Evolutionary conservation across 306 rosid genomes (phyloP), one percentile per base, ranked within the genome.

Genomic region (Begonia peltatifolia): DNA sequence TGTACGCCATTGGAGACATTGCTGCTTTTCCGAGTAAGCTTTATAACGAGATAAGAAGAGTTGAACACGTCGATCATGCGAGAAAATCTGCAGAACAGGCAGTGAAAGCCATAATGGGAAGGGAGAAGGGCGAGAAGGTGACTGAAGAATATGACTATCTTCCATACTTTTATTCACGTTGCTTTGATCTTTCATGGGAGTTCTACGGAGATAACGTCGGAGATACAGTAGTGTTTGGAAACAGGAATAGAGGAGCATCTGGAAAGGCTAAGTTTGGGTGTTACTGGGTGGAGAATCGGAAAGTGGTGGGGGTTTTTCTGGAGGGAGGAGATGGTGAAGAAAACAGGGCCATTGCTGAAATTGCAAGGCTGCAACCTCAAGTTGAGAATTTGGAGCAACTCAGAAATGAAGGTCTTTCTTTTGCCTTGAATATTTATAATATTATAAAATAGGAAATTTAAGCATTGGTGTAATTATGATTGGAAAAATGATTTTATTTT

Each of bases 1-100:
- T 75, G 2, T 75, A 75, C 14, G 81, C 76, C 0, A 51, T 75
- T 3, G 81, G 81, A 2, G 77, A 75, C 22, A 52, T 67, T 0
- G 61, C 76, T 48, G 52, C 68, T 14, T 75, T 75, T 43, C 81
- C 74, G 14, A 11, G 65, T 54, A 71, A 60, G 43, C 2, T 59
- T 30, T 67, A 60, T 62, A 46, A 50, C 7, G 77, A 67, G 11
- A 67, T 59, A 74, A 71, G 81, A 54, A 67, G 81, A 69, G 57
- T 71, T 12, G 74, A 69, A 55, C 76, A 71, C 53, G 81, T 71
- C 25, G 77, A 75, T 42, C 77, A 75, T 54, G 77, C 81, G 9
- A 59, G 76, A 36, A 71, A 54, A 55, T 75, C 81, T 42, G 74
- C 81, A 6, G 70, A 53, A 68, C 70, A 75, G 16, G 81, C 63